Conservation (phyloP, 2,329 filamentous ascomycete genomes). For the Chlorencoelia australis region DNA sequence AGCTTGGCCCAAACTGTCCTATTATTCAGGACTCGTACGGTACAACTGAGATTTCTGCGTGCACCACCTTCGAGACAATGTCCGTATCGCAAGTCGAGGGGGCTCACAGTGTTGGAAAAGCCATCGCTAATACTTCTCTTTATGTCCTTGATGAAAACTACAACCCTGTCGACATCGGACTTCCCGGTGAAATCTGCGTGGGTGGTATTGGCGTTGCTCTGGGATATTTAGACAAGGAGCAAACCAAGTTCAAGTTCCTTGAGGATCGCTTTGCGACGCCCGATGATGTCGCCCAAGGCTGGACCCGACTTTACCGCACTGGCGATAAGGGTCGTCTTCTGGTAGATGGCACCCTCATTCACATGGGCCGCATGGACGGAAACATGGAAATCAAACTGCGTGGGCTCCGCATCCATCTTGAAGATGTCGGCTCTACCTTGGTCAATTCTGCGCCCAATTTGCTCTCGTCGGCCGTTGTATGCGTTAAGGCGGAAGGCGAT, state of each 20-base stretch:
- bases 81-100: conserved; percentile 16
- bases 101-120: background rate
- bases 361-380: conserved; percentile 25
- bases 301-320: conserved; percentile 19
- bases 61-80: too few species aligned
- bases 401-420: conserved; percentile 32
- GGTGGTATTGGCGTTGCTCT: conserved; percentile 29
- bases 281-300: conserved; percentile 4
- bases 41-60: conserved; percentile 15
- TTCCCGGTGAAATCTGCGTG: conserved; percentile 35
- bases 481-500: too few species aligned
- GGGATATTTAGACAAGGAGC: conserved; percentile 28
- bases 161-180: conserved; percentile 29
- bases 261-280: conserved; percentile 5
- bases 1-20: conserved; percentile 11
- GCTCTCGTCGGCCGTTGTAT: conserved; percentile 23
- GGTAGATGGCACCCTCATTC: conserved; percentile 23
- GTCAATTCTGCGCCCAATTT: conserved; percentile 13
- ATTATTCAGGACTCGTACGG: conserved; percentile 15
- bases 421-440: conserved; percentile 32
- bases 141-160: conserved; percentile 33
- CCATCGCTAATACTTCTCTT: conserved; percentile 14
- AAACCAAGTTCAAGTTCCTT: conserved; percentile 9
- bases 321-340: conserved; percentile 25
- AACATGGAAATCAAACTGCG: conserved; percentile 31